These are phyloP conservation scores for Cicer judaicum DNA, from an alignment of 306 rosid genomes.

Conservation along the genomic window DNA sequence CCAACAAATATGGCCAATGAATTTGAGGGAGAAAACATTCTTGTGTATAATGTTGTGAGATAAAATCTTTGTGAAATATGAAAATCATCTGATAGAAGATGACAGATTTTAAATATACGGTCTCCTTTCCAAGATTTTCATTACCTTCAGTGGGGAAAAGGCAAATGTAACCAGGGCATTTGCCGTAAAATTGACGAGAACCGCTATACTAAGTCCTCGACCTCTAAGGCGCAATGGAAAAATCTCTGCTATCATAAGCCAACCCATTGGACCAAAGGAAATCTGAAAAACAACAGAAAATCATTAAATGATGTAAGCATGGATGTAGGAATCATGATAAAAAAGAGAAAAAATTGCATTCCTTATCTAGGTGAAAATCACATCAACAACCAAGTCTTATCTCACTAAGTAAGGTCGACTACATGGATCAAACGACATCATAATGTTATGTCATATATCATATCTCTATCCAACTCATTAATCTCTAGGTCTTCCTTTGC, in stretches of 20 bases:
- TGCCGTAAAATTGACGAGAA: constrained; percentile 85
- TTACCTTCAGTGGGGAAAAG: constrained; percentile 91
- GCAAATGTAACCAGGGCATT: constrained; percentile 91
- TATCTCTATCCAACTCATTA: too few relatives aligned
- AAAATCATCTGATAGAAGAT: constrained; percentile 28
- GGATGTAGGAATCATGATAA: constrained; percentile 13
- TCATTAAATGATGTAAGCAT: not conserved
- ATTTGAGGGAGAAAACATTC: not conserved
- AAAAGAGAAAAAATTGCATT: not conserved
- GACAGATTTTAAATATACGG: constrained; percentile 18
- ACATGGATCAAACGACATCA: too few relatives aligned
- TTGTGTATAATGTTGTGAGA: constrained; percentile 13
- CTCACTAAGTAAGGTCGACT: too few relatives aligned
- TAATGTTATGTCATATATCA: too few relatives aligned
- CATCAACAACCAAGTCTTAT: too few relatives aligned
- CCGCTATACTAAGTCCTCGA: constrained; percentile 89
- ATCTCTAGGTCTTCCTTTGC: too few relatives aligned
- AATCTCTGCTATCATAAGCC: constrained; percentile 96
- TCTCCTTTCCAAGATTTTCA: constrained; percentile 18
- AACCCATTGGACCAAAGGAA: constrained; percentile 97
- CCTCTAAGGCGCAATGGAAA: constrained; percentile 92
- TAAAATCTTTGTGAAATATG: constrained; percentile 24
- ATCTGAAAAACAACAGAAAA: constrained; percentile 61
- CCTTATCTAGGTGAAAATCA: constrained; percentile 14
- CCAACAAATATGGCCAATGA: not conserved